Base-by-base conservation (phyloP, 75 land plant genomes). In the Selaginella moellendorffii region DNA sequence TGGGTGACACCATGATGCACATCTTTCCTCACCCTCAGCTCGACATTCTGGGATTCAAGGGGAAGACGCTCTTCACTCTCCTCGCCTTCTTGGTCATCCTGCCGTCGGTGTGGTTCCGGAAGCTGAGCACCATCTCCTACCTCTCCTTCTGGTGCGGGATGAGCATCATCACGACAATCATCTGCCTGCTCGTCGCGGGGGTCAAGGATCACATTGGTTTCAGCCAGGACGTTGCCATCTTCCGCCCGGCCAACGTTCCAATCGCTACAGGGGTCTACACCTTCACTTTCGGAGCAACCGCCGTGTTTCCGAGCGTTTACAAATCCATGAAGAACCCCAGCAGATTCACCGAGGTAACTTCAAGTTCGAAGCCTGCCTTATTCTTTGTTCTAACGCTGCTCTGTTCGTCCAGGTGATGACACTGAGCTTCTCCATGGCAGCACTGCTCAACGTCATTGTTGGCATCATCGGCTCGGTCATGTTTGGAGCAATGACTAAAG, bases 61-160 rank as follows among this genome's bases (percentile, higher is more conserved):
- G 59, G 24, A 56, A 25, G n/a, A 21, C 21, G 8, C 24, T 56
- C n/a, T 56, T 56, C 21, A 25, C 24, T 8, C 17, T 24, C n/a
- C 5, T 56, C 2, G 59, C 59, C 21, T 21, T 24, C n/a, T 56
- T 8, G 8, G 59, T 19, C 21, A 56, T 56, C n/a, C 23, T 24
- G 9, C 59, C 59, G 9, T 8, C 59, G n/a, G 25, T 56, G 8
- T 56, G 59, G 59, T 56, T 56, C 59, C 5, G 24, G 59, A 56
- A 56, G 59, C 59, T 56, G 8, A 56, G 59, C 59, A 21, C 59
- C 24, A 56, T 56, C 8, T 56, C 59, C n/a, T 56, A 56, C 24
- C 59, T 56, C n/a, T 56, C 59, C 8, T 24, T 56, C 24, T 24
- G 19, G 59, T 19, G 59, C n/a, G 24, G 8, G 9, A 56, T 56